phyloP scores from a whole-genome alignment of 768 basidiomycete species.

The Xerocomus spinulosus region DNA sequence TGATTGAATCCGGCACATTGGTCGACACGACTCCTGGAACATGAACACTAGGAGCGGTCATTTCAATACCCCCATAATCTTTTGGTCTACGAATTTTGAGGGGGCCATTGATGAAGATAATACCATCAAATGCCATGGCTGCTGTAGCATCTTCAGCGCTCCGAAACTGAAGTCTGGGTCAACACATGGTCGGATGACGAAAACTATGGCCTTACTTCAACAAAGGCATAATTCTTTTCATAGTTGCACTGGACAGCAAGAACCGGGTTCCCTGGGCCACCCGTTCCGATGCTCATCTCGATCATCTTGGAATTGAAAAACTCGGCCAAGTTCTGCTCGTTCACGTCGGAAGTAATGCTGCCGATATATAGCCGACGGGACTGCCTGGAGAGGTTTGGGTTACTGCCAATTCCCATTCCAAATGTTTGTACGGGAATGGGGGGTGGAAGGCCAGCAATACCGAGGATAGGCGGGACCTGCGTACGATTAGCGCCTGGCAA shows the following conservation, averaged over 20 bases:
- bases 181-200: conserved; percentile 4
- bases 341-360: conserved; percentile 91
- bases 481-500: conserved; percentile 92
- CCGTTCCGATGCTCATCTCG: conserved; percentile 84
- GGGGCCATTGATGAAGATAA: conserved; percentile 92
- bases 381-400: conserved; percentile 89
- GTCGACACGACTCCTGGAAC: conserved; percentile 96
- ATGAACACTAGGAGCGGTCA: conserved; percentile 62
- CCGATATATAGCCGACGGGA: conserved; percentile 95
- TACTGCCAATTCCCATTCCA: conserved; percentile 80
- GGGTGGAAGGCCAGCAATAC: conserved; percentile 75
- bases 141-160: conserved; percentile 94
- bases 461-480: conserved; percentile 77
- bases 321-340: conserved; percentile 84
- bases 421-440: conserved; percentile 82
- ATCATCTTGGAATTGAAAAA: conserved; percentile 98
- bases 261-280: conserved; percentile 83
- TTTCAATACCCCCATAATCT: conserved; percentile 83
- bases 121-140: conserved; percentile 96
- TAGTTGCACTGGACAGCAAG: conserved; percentile 94
- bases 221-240: conserved; percentile 98
- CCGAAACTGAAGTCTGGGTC: conserved; percentile 68
- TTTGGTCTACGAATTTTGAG: conserved; percentile 97
- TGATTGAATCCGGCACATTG: conserved; percentile 94
- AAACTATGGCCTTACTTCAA: conserved; percentile 63